phyloP scores from a whole-genome alignment of 805 yeast genomes.

The Blastobotrys mokoenaii region DNA sequence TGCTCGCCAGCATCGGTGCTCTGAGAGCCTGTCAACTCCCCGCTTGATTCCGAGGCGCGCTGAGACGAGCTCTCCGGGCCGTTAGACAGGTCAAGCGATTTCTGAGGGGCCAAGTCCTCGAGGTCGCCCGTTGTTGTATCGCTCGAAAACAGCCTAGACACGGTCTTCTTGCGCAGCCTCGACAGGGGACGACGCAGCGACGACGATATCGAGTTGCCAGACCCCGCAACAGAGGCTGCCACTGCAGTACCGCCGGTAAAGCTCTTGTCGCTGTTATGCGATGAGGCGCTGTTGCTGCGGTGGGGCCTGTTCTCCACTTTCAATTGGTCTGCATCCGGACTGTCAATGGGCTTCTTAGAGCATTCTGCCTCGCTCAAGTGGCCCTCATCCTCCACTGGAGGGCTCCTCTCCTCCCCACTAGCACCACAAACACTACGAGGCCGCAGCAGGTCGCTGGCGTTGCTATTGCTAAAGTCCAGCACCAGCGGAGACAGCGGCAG shows the following conservation, averaged over 20 bases:
- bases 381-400: background rate
- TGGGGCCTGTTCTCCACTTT: background rate
- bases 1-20: background rate
- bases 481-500: too few relatives aligned
- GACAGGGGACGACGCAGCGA: background rate
- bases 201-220: background rate
- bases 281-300: background rate
- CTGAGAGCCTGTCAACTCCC: background rate
- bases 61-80: background rate
- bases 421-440: background rate
- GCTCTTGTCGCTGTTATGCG: background rate
- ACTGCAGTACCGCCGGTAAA: background rate
- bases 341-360: background rate
- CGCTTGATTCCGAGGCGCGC: background rate
- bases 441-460: background rate
- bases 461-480: too few relatives aligned
- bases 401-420: background rate
- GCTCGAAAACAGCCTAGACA: conserved; percentile 1
- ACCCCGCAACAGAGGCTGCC: background rate
- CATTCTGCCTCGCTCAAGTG: background rate
- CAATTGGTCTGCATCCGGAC: background rate
- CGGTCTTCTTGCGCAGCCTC: conserved; percentile 4
- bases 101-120: background rate
- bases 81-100: background rate
- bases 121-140: background rate